These are phyloP conservation scores for Amanita fuliginea DNA, from an alignment of 768 basidiomycete species.

Conservation along the genomic window DNA sequence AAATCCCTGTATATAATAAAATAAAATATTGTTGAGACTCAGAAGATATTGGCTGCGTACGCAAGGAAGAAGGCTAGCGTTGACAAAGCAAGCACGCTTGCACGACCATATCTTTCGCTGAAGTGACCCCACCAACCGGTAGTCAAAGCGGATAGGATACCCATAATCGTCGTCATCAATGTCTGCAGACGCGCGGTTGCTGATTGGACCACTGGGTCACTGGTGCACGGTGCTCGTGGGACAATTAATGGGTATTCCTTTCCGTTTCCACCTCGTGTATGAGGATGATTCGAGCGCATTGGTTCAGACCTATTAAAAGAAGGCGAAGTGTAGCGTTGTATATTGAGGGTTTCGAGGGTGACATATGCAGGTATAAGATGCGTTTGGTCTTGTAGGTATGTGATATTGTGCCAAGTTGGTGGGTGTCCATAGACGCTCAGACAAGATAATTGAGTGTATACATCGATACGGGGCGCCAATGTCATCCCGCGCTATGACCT, in stretches of 20 bases:
- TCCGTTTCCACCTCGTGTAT: constrained; percentile 8
- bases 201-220: constrained; percentile 53
- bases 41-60: constrained; percentile 15
- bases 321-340: background rate
- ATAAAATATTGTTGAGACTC: constrained; percentile 3
- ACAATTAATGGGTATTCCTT: constrained; percentile 23
- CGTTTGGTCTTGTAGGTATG: background rate
- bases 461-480: constrained; percentile 67
- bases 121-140: constrained; percentile 88
- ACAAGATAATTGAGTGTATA: constrained; percentile 73
- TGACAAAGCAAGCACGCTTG: constrained; percentile 60
- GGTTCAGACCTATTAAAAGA: background rate
- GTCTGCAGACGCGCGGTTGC: constrained; percentile 64
- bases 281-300: constrained; percentile 6
- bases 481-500: constrained; percentile 71
- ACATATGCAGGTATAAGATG: background rate
- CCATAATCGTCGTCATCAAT: constrained; percentile 70
- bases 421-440: constrained; percentile 35
- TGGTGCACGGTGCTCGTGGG: constrained; percentile 25
- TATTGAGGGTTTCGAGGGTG: background rate
- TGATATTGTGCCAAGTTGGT: constrained; percentile 19
- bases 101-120: constrained; percentile 71
- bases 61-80: constrained; percentile 46
- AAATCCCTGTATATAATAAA: constrained; percentile 44
- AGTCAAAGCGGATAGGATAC: constrained; percentile 70